Base-by-base conservation (phyloP, 805 yeast species). In the Candida odintsovae region DNA sequence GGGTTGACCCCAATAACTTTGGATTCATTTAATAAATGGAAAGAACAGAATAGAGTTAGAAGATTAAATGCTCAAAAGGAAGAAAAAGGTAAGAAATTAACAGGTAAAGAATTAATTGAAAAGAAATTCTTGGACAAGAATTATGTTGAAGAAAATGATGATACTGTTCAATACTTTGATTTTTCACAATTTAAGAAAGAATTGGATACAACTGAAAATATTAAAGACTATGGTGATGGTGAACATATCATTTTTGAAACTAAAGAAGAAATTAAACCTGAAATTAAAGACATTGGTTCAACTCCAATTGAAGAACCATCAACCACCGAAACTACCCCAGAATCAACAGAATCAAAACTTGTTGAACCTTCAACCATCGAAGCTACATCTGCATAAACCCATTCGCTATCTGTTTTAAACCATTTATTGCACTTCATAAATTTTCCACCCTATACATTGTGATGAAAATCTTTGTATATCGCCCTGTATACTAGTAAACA, bases 1-100 rank as follows among this genome's bases (percentile, higher is more conserved):
- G 77, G 76, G 41, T 73, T 86, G 61, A 92, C 97, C 1, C 97
- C 97, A 28, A 89, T 95, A 51, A 90, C 95, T 1, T 70, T 80
- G 22, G 90, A 84, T 49, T 65, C 90, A 15, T 94, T 94, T 65
- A 75, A 75, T 28, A 77, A 76, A 59, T 94, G 99, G 98, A 90
- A 90, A 69, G 63, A 68, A 54, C 77, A 80, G 50, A 90, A 89
- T 56, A 68, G 69, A 50, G 77, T 77, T 49, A 77, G 77, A 64
- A 82, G 74, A 67, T 69, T 73, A 38, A 71, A 71, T 43, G 68
- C 65, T 13, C 67, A 66, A 50, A 58, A 67, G 55, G 67, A 64
- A 36, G 71, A 65, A 31, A 80, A 73, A 7, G 44, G 43, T n/a
- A 76, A 71, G 57, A 74, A 64, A 28, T 67, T 78, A 41, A 76